These are phyloP conservation scores for Meyerozyma sp. DNA, from an alignment of 1,139 yeast species.

Conservation along the genomic window DNA sequence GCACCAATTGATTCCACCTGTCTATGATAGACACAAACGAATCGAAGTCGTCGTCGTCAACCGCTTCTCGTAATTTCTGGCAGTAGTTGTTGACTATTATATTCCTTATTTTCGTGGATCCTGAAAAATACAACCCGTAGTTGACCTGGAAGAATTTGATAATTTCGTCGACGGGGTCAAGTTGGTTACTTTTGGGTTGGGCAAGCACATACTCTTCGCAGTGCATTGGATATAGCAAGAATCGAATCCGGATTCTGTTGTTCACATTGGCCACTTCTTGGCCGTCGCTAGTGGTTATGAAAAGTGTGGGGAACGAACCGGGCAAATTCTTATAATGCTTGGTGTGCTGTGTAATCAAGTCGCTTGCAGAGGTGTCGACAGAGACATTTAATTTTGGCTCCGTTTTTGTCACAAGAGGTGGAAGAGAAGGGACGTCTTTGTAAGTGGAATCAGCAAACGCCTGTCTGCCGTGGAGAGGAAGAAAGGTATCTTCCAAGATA, in stretches of 20 bases:
- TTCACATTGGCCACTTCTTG: constrained; percentile 17
- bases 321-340: constrained; percentile 32
- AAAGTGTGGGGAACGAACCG: constrained; percentile 32
- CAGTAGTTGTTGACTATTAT: constrained; percentile 33
- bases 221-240: constrained; percentile 38
- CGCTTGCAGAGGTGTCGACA: constrained; percentile 23
- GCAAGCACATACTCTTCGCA: constrained; percentile 37
- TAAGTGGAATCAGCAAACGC: constrained; percentile 27
- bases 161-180: constrained; percentile 71
- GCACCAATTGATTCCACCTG: constrained; percentile 38
- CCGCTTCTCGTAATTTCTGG: constrained; percentile 22
- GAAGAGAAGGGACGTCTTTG: constrained; percentile 16
- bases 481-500: constrained; percentile 28
- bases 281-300: constrained; percentile 12
- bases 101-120: constrained; percentile 29
- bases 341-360: constrained; percentile 22
- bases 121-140: constrained; percentile 37
- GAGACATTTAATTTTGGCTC: constrained; percentile 6
- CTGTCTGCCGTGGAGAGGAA: constrained; percentile 28
- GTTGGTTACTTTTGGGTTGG: constrained; percentile 48
- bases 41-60: constrained; percentile 29
- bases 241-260: constrained; percentile 32
- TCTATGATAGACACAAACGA: constrained; percentile 34
- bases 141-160: constrained; percentile 47
- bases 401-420: constrained; percentile 12